Evolutionary conservation across 2,329 filamentous ascomycete species (phyloP), one percentile per base, ranked within the genome.

Genomic region (Exophiala xenobiotica): DNA sequence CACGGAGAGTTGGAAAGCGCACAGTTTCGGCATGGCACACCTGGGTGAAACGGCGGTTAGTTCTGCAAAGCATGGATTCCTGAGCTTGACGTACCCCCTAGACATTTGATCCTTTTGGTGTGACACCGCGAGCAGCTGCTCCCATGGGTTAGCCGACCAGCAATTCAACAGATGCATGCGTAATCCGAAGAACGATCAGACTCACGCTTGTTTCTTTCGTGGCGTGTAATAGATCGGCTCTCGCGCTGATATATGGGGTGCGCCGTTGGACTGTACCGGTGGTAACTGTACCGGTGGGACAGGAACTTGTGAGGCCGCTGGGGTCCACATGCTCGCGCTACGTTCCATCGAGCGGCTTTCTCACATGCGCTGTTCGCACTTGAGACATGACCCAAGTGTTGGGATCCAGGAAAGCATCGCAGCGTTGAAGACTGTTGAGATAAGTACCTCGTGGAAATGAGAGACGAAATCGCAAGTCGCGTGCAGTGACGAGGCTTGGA

Each of bases 181-280:
- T n/a, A n/a, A n/a, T n/a, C n/a, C n/a, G n/a, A 14, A 23, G 29
- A 20, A 41, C 49, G 26, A 33, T n/a, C n/a, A n/a, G n/a, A n/a
- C n/a, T n/a, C n/a, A 53, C 50, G 51, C 51, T 45, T 54, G 51
- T 26, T 50, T 54, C 19, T 33, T 54, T 9, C 51, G 51, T n/a
- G 51, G 40, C 9, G 51, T 37, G 26, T 53, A 53, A 16, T 52
- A 52, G 3, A 53, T 42, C 19, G 50, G 50, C 19, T 48, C 49
- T n/a, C 41, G 49, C 8, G 33, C 42, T 42, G 31, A 6, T 5
- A 12, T 7, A 9, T 35, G 5, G 11, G 31, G n/a, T 14, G 12
- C 31, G 20, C 24, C 26, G 42, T 37, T 12, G 19, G 60, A 35
- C n/a, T n/a, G n/a, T n/a, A n/a, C n/a, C n/a, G n/a, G n/a, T n/a